Evolutionary conservation across 768 basidiomycete genomes (phyloP).

Genomic region (Rhizopogon salebrosus): DNA sequence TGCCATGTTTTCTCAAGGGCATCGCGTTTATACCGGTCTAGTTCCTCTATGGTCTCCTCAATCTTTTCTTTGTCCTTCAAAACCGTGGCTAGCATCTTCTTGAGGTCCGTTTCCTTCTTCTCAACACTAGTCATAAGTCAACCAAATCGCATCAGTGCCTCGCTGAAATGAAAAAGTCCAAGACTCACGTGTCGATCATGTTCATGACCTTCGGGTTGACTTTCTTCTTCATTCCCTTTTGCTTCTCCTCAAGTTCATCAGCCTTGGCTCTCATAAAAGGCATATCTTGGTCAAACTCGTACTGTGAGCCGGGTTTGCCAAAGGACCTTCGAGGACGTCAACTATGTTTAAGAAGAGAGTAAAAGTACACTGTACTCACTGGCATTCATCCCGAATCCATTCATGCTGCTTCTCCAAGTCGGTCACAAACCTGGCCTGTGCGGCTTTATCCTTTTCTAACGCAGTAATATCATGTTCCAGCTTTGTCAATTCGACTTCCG

Average conservation of each 20-base stretch:
- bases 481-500: conserved; percentile 59
- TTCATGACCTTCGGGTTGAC: conserved; percentile 93
- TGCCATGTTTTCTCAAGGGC: conserved; percentile 94
- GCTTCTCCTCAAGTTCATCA: conserved; percentile 67
- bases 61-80: conserved; percentile 93
- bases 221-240: conserved; percentile 90
- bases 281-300: conserved; percentile 75
- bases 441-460: conserved; percentile 59
- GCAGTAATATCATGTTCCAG: conserved; percentile 65
- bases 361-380: conserved; percentile 47
- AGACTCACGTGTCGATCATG: conserved; percentile 85
- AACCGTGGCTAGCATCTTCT: conserved; percentile 85
- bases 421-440: conserved; percentile 44
- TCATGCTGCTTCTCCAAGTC: conserved; percentile 77
- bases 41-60: conserved; percentile 86
- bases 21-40: conserved; percentile 92
- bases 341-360: neutral
- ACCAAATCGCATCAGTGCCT: neutral
- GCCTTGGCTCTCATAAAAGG: conserved; percentile 55
- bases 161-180: neutral
- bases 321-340: conserved; percentile 54
- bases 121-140: conserved; percentile 59
- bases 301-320: conserved; percentile 73
- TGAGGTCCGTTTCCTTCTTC: conserved; percentile 83
- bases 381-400: conserved; percentile 87